These are phyloP conservation scores for Candida sp. DNA, from an alignment of 1,139 yeast genomes.

Conservation along the genomic window DNA sequence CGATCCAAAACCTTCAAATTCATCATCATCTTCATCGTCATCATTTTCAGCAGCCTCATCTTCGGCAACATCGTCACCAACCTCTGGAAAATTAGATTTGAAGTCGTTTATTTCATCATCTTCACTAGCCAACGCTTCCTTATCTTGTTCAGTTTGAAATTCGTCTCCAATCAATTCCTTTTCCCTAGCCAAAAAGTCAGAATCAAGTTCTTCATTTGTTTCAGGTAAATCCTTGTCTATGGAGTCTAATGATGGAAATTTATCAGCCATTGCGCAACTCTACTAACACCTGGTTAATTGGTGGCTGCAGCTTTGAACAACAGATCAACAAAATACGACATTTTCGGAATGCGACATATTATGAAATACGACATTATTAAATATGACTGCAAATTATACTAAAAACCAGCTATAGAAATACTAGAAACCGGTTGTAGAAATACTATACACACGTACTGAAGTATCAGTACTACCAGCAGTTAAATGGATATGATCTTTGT, in stretches of 20 bases:
- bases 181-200: slow-evolving; percentile 83
- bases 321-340: neutral
- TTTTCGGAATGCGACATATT: neutral
- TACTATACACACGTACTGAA: slow-evolving; percentile 57
- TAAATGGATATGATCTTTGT: slow-evolving; percentile 27
- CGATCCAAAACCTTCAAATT: slow-evolving; percentile 24
- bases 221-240: slow-evolving; percentile 34
- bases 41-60: slow-evolving; percentile 23
- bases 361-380: neutral
- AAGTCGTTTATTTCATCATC: slow-evolving; percentile 65
- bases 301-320: slow-evolving; percentile 4
- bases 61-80: slow-evolving; percentile 25
- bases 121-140: slow-evolving; percentile 47
- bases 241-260: slow-evolving; percentile 79
- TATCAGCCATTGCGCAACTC: slow-evolving; percentile 60
- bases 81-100: slow-evolving; percentile 67
- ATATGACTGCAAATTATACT: slow-evolving; percentile 12
- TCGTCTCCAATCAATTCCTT: slow-evolving; percentile 81
- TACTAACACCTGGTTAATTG: slow-evolving; percentile 6
- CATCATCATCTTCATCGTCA: slow-evolving; percentile 17
- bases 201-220: slow-evolving; percentile 25
- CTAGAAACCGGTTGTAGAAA: slow-evolving; percentile 12
- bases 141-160: slow-evolving; percentile 68
- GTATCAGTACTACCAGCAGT: slow-evolving; percentile 73
- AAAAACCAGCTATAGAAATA: slow-evolving; percentile 3